These are phyloP conservation scores for Mycena leptocephala DNA, from an alignment of 768 basidiomycete genomes.

Conservation along the genomic window DNA sequence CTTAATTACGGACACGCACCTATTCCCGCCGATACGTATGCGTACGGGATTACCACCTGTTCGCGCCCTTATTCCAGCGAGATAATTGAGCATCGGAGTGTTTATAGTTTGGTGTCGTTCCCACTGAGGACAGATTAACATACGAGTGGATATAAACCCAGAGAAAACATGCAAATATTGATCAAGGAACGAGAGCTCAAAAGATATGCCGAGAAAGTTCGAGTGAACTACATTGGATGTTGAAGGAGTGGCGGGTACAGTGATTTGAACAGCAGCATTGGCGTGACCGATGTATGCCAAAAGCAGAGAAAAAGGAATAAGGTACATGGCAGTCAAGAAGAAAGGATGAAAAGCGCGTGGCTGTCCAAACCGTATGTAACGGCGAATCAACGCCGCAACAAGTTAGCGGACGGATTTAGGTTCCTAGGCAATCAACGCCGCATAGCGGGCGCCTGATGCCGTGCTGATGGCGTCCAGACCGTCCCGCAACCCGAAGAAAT, in stretches of 20 bases:
- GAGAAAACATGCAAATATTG: constrained; percentile 62
- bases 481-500: no score
- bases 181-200: constrained; percentile 77
- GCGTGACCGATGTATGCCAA: constrained; percentile 27
- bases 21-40: constrained; percentile 66
- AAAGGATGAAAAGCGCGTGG: background rate
- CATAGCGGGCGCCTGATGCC: no score
- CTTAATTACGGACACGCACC: background rate
- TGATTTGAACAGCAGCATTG: constrained; percentile 46
- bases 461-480: no score
- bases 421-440: no score
- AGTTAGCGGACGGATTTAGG: no score
- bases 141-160: background rate
- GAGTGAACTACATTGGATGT: constrained; percentile 58
- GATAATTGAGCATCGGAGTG: constrained; percentile 70
- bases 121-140: constrained; percentile 56
- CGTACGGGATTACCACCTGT: constrained; percentile 62
- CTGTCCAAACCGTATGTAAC: background rate
- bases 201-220: constrained; percentile 77
- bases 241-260: constrained; percentile 53
- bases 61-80: constrained; percentile 67
- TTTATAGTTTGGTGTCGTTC: constrained; percentile 66
- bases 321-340: constrained; percentile 19
- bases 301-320: constrained; percentile 21
- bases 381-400: background rate